Evolutionary conservation across 225 moss, liverwort and hornwort species (phyloP), one percentile per base, ranked within the genome.

Genomic region (Takakia lepidozioides): DNA sequence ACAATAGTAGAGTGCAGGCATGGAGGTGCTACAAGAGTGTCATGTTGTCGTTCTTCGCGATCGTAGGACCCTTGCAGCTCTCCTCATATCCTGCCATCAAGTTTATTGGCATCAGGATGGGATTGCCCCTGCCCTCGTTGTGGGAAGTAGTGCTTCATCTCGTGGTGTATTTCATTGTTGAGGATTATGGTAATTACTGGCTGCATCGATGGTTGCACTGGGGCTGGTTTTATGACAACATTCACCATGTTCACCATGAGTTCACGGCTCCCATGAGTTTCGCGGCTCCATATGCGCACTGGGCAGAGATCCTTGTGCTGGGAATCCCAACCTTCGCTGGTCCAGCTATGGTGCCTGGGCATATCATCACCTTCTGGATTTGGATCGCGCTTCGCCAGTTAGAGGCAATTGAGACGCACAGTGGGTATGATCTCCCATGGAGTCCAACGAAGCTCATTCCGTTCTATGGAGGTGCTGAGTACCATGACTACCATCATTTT

Each of bases 51-150:
- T 93, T 88, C 60, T 67, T 81, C 68, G 72, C 86, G 0, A 29
- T 93, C 28, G 83, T 93, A 0, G 81, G 75, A 11, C 93, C 93
- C 2, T 63, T 93, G 60, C 89, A 93, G 57, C 59, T 93, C 0
- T 74, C 66, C 5, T 89, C 93, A 0, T 89, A 75, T 25, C 86
- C 81, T 46, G 72, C 29, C 2, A 56, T 80, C 58, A 76, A 60
- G 78, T 61, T 68, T 10, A 3, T 67, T 0, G 62, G 62, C 47
- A 20, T 78, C 17, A 54, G 77, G 25, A 68, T 78, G 11, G 72
- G 72, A 6, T 38, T 78, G 16, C 72, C 77, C 2, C 23, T 78
- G 42, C 77, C 77, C 27, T 39, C 77, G n/a, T 13, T 73, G 0
- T 29, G 37, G 13, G 72, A 78, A 47, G 52, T 52, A 1, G 29